These are phyloP conservation scores for Candida ipomoeae DNA, from an alignment of 805 yeast species.

Conservation along the genomic window DNA sequence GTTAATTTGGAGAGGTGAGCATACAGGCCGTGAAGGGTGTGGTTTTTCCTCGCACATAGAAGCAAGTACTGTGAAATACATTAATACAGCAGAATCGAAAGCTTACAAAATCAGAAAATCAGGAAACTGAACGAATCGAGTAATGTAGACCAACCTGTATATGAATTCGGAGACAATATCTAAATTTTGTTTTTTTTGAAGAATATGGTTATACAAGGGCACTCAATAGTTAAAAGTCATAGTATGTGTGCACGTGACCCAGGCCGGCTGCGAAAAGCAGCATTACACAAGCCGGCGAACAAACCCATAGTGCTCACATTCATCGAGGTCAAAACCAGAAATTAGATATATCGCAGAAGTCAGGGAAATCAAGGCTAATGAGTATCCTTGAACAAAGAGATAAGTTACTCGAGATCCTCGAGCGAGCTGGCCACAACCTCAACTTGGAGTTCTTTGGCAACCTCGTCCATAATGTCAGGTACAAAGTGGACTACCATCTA, in stretches of 20 bases:
- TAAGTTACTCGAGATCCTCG: slow-evolving; percentile 7
- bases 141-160: too few relatives aligned
- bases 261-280: slow-evolving; percentile 5
- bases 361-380: neutral
- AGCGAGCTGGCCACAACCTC: slow-evolving; percentile 11
- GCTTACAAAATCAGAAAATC: too few relatives aligned
- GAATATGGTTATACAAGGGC: too few relatives aligned
- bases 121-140: too few relatives aligned
- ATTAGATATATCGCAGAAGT: neutral
- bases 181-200: too few relatives aligned
- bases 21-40: neutral
- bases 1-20: neutral
- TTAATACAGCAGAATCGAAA: neutral
- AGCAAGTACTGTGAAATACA: neutral
- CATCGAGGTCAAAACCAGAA: neutral
- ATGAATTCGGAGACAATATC: too few relatives aligned
- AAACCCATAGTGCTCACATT: neutral
- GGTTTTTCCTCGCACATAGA: neutral
- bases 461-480: slow-evolving; percentile 25
- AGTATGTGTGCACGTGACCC: neutral
- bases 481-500: slow-evolving; percentile 28
- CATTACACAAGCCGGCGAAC: slow-evolving; percentile 4
- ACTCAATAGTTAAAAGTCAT: too few relatives aligned
- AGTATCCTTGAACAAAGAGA: slow-evolving; percentile 8
- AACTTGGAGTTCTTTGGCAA: slow-evolving; percentile 11